Evolutionary conservation across 192 early-diverging fungal species (phyloP), one percentile per base, ranked within the genome.

Genomic region (Linnemannia exigua): DNA sequence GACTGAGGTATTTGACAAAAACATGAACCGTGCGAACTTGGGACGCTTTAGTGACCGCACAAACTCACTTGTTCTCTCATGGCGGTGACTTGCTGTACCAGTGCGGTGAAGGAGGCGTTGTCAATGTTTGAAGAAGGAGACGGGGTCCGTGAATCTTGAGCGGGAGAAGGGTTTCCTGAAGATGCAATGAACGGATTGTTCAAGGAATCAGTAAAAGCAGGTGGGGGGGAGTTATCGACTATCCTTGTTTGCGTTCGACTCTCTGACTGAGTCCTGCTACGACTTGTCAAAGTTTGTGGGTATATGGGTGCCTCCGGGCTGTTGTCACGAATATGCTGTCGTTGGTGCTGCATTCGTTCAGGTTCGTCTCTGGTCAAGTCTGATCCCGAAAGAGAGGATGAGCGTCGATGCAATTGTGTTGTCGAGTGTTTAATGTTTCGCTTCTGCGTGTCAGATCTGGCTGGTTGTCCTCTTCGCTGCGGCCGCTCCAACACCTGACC

Each of bases 61-160:
- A 33, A 25, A 31, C 48, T 52, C 69, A 77, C 81, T 72, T 79
- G 82, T 35, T 84, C 50, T 25, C 79, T 84, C n/a, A 84, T 84
- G 50, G 67, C 67, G 12, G 76, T 77, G 25, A 84, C 44, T 35
- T 84, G 72, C 31, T 84, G 76, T 36, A 75, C 37, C 36, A 84
- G 48, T 52, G 78, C 76, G n/a, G 70, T 61, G 31, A 84, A 37
- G 35, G 66, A 79, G 4, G 78, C 72, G 17, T 75, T 84, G 22
- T 84, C 82, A 3, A 77, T 52, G n/a, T 37, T 31, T 8, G 74
- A 22, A 20, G 70, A 4, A 5, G 20, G 51, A 16, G 35, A 15
- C 2, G 74, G 37, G 33, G 71, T 5, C 22, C 66, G 67, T 3
- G 28, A 20, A 8, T 51, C 25, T 11, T 48, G 74, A 5, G 37